A percentile compares a stretch with the other conserved stretches of the same genome.
These are phyloP conservation scores for Parietichytrium sp. DNA, from an alignment of 108 stramenopile species.

Conservation along the genomic window DNA sequence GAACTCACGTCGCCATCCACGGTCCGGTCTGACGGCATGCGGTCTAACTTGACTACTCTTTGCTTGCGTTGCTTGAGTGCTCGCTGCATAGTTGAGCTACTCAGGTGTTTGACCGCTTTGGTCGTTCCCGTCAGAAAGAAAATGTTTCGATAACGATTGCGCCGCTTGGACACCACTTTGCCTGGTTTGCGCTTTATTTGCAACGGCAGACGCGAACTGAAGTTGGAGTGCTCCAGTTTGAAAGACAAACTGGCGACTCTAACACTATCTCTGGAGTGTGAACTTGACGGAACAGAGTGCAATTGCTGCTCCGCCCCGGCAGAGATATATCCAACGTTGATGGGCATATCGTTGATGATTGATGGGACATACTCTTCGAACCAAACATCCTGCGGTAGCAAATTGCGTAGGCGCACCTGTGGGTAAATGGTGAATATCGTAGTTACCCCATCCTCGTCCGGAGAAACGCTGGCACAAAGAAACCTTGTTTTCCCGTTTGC, in stretches of 20 bases:
- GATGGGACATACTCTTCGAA: background rate
- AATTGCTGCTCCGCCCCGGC: background rate
- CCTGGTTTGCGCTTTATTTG: background rate
- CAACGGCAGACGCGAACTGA: background rate
- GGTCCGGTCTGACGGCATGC: no score
- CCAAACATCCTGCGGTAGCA: background rate
- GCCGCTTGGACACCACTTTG: background rate
- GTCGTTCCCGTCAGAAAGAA: background rate
- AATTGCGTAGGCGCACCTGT: constrained; percentile 6
- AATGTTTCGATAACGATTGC: constrained; percentile 32
- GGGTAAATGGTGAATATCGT: background rate
- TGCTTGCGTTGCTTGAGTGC: no score
- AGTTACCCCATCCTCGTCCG: constrained; percentile 23
- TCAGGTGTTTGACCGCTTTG: no score
- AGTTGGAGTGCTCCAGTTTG: background rate
- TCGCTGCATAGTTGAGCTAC: no score
- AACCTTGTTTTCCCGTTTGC: background rate
- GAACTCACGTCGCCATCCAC: no score
- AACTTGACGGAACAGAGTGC: background rate
- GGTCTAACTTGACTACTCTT: no score
- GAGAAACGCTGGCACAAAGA: constrained; percentile 28
- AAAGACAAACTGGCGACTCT: background rate
- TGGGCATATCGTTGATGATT: constrained; percentile 8
- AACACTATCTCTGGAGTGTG: background rate
- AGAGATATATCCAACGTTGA: background rate